phyloP scores from a whole-genome alignment of 306 rosid species.

The Pterocarpus macrocarpus region DNA sequence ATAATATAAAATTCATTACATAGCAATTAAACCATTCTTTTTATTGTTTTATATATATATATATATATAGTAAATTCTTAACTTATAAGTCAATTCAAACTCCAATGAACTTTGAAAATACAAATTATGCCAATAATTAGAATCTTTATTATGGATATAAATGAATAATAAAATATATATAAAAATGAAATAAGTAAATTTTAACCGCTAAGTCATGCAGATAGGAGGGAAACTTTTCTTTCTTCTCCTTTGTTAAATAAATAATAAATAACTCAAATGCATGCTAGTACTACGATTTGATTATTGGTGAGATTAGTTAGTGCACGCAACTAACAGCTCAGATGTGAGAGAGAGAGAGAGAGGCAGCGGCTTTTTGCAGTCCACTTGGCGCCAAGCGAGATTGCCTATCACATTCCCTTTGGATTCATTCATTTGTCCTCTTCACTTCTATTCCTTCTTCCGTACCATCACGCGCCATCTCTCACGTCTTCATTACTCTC shows the following conservation, averaged over 20 bases:
- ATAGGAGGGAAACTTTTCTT: background rate
- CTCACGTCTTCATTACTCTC: background rate
- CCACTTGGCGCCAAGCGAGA: constrained; percentile 16
- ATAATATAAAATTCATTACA: no score
- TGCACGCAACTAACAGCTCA: constrained; percentile 48
- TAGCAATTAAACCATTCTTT: no score
- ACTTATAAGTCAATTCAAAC: no score
- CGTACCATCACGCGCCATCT: background rate
- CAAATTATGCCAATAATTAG: no score
- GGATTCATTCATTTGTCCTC: constrained; percentile 12
- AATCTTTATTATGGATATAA: no score
- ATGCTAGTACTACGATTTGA: background rate
- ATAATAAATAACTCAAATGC: background rate
- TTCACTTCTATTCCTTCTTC: background rate
- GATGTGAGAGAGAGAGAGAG: constrained; percentile 29
- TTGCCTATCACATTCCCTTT: constrained; percentile 40
- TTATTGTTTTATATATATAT: no score
- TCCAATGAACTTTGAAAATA: no score
- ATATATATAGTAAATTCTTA: no score
- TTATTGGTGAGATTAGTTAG: constrained; percentile 36
- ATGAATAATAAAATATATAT: no score
- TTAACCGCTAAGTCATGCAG: background rate
- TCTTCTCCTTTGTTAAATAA: background rate
- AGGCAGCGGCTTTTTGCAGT: constrained; percentile 31
- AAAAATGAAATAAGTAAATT: no score